Conservation (phyloP, 768 basidiomycete species). For the Auriscalpium orientale region DNA sequence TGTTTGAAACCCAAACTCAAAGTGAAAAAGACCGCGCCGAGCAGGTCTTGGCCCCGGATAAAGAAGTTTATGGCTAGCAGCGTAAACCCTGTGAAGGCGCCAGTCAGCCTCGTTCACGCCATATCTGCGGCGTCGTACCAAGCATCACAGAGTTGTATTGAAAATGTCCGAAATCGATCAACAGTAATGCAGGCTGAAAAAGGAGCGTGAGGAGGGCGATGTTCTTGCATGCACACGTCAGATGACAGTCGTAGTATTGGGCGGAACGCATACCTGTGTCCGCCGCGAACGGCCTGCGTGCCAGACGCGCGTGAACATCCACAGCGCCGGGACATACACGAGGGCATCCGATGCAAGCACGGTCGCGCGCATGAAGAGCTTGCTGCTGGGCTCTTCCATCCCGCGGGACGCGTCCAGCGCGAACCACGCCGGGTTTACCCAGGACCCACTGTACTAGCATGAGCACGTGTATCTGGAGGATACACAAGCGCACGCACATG, state of each 20-base stretch:
- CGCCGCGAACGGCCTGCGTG: slow-evolving; percentile 63
- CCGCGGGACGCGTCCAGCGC: slow-evolving; percentile 63
- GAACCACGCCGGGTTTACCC: slow-evolving; percentile 58
- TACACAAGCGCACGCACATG: slow-evolving; percentile 40
- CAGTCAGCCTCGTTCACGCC: neutral
- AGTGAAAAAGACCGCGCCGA: slow-evolving; percentile 76
- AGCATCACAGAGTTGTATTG: slow-evolving; percentile 96
- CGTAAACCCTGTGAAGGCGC: slow-evolving; percentile 45
- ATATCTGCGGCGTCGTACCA: slow-evolving; percentile 35
- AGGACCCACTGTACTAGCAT: slow-evolving; percentile 34
- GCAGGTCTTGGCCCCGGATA: slow-evolving; percentile 55
- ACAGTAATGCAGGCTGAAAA: slow-evolving; percentile 74
- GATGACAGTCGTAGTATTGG: neutral
- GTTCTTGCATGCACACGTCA: slow-evolving; percentile 33
- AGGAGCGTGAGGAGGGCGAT: slow-evolving; percentile 63
- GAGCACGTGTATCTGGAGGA: neutral
- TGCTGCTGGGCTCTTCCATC: slow-evolving; percentile 56
- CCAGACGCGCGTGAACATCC: slow-evolving; percentile 61
- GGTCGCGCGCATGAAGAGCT: slow-evolving; percentile 73
- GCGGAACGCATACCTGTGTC: slow-evolving; percentile 52
- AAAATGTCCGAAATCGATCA: slow-evolving; percentile 91
- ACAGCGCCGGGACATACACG: slow-evolving; percentile 68
- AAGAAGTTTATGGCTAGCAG: slow-evolving; percentile 66
- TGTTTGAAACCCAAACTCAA: slow-evolving; percentile 90
- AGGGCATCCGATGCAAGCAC: slow-evolving; percentile 64